Percentiles rank a stretch among this genome's conserved stretches.
Conservation (phyloP, 495 filamentous ascomycete genomes). For the Amorphotheca resinae region DNA sequence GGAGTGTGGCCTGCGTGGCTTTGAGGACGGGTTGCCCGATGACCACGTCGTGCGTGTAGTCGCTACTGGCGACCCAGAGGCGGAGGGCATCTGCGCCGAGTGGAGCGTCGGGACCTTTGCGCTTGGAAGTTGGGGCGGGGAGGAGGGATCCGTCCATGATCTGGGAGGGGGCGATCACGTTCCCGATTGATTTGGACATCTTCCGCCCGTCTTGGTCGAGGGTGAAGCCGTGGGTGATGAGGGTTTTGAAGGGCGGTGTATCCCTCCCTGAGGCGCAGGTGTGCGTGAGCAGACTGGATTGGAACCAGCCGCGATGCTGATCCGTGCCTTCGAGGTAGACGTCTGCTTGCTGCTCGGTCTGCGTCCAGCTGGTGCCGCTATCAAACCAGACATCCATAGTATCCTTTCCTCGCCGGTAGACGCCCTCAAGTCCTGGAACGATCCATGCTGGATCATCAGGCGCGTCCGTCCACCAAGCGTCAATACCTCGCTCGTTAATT, state of each 20-base stretch:
- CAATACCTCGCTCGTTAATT: slow-evolving; percentile 62
- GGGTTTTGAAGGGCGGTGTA: slow-evolving; percentile 60
- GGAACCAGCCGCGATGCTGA: slow-evolving; percentile 97
- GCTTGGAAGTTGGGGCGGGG: slow-evolving; percentile 32
- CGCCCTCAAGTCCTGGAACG: slow-evolving; percentile 37
- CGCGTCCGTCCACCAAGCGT: slow-evolving; percentile 88
- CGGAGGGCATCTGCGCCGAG: slow-evolving; percentile 63
- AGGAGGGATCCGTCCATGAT: slow-evolving; percentile 72
- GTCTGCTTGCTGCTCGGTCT: slow-evolving; percentile 52
- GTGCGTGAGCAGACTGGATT: slow-evolving; percentile 90
- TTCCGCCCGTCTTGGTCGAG: slow-evolving; percentile 82
- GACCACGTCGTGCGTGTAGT: slow-evolving; percentile 79
- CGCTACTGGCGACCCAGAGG: slow-evolving; percentile 80
- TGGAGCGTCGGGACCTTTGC: slow-evolving; percentile 20
- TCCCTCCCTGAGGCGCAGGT: slow-evolving; percentile 34
- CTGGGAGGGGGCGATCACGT: slow-evolving; percentile 65
- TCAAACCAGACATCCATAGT: slow-evolving; percentile 99
- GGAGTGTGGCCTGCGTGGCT: slow-evolving; percentile 56
- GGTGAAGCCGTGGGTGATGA: slow-evolving; percentile 93
- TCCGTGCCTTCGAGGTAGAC: slow-evolving; percentile 90
- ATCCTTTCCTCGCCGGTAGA: slow-evolving; percentile 69
- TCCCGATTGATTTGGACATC: slow-evolving; percentile 98
- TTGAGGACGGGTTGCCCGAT: slow-evolving; percentile 65
- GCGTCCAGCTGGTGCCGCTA: slow-evolving; percentile 89
- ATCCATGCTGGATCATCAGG: slow-evolving; percentile 65